Conservation (phyloP, 345 rosid species). For the Euphorbia peplus region DNA sequence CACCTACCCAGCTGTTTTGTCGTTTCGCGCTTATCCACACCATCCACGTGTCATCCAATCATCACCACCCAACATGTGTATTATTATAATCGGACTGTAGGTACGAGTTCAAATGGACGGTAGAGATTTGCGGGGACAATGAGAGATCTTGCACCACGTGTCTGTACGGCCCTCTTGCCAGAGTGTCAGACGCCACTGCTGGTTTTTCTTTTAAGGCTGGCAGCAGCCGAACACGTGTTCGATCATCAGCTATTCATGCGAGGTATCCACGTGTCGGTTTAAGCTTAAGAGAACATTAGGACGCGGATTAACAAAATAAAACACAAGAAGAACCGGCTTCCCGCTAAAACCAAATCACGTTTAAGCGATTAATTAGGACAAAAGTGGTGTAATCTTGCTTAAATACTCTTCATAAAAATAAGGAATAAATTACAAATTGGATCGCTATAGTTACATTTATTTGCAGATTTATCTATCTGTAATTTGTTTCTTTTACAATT, state of each 20-base stretch:
- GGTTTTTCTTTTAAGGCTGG: background rate
- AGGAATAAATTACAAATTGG: background rate
- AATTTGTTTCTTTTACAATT: too few species aligned
- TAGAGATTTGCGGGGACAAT: conserved; percentile 23
- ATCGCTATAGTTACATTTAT: too few species aligned
- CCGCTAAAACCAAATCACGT: conserved; percentile 26
- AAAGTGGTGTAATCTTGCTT: conserved; percentile 28
- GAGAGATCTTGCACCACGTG: conserved; percentile 33
- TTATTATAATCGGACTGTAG: background rate
- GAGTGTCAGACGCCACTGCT: background rate
- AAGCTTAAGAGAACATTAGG: background rate
- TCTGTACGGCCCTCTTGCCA: background rate
- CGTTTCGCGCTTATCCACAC: background rate
- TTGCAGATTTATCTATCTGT: too few species aligned
- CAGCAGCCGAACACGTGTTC: conserved; percentile 14
- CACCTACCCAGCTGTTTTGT: conserved; percentile 7
- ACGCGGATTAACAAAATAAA: conserved; percentile 7
- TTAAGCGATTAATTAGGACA: conserved; percentile 33
- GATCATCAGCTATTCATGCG: conserved; percentile 4
- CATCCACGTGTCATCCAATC: conserved; percentile 16
- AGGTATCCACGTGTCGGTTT: conserved; percentile 20
- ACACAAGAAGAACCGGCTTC: conserved; percentile 14
- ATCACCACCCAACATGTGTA: background rate
- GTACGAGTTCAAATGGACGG: conserved; percentile 3
- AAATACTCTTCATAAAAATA: conserved; percentile 17